phyloP scores from a whole-genome alignment of 148 eudicot species.

The Rhododendron williamsianum region DNA sequence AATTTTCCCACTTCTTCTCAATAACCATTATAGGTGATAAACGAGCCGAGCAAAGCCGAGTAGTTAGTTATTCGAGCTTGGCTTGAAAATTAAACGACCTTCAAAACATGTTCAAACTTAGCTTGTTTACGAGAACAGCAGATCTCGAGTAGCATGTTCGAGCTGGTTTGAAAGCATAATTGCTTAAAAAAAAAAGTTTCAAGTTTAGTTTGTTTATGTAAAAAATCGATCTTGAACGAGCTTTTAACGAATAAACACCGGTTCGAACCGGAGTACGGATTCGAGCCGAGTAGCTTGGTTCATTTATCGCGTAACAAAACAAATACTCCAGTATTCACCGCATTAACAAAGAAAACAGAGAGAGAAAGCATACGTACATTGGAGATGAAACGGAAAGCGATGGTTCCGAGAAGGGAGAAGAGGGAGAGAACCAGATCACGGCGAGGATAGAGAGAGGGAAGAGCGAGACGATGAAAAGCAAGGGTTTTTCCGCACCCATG shows the following conservation, averaged over 20 bases:
- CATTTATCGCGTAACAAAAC: too few relatives aligned
- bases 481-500: constrained; percentile 48
- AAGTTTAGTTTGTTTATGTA: background rate
- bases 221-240: background rate
- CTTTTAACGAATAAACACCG: background rate
- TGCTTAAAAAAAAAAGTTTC: background rate
- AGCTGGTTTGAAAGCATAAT: background rate
- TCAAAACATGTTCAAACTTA: background rate
- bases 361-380: constrained; percentile 6
- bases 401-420: constrained; percentile 46
- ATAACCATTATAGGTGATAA: background rate
- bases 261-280: background rate
- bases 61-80: background rate
- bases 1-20: background rate
- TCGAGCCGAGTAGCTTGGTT: background rate
- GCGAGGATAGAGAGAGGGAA: constrained; percentile 39
- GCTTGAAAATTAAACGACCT: background rate
- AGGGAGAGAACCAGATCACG: constrained; percentile 44
- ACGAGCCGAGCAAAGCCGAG: background rate
- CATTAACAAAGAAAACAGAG: background rate
- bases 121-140: too few relatives aligned
- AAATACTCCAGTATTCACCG: background rate
- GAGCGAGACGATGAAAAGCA: constrained; percentile 11
- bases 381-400: constrained; percentile 25
- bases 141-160: background rate